Base-by-base conservation (phyloP, 1,284 basidiomycete genomes). In the Naganishia sp. region DNA sequence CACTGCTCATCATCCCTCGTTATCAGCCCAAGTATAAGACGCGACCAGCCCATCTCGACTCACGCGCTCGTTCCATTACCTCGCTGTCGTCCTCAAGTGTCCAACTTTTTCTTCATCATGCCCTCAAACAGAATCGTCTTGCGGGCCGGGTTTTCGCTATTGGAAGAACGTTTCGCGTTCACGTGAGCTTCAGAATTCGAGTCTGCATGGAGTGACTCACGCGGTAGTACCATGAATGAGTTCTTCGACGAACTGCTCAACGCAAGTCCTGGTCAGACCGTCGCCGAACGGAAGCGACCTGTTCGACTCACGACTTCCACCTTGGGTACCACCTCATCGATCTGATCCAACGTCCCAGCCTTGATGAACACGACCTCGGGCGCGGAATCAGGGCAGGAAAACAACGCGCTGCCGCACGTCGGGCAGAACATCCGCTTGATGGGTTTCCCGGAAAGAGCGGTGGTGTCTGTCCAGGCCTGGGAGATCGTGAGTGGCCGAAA, bases 331-430 rank as follows among this genome's bases (percentile, higher is more conserved):
- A 58, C 56, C 31, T 58, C 56, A 9, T 58, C 31, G 6, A 47
- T 46, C 56, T 58, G 56, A 43, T 58, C 56, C 56, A 58, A 46
- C 23, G 43, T 23, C 15, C 43, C 56, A 46, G 31, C 56, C 31
- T 58, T 58, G 43, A 58, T 32, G 18, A 46, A 58, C 0, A 58
- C 56, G 56, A 58, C 31, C 31, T 58, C 56, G 15, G 56, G 56
- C 56, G 45, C 56, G 6, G 56, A 58, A 35, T 58, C 56, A 15
- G 56, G 56, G 47, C 23, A 46, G 18, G 43, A 46, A 13, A 11
- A 49, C 31, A 58, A 13, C 10, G 56, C 43, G 25, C 43, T 32
- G 23, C 56, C 45, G 43, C 56, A 58, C 25, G 42, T 35, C 28
- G 17, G 17, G 15, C 56, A 58, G n/a, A 58, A 47, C 11, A 18